Evolutionary conservation across 2,329 filamentous ascomycete genomes (phyloP).

Genomic region (Cladophialophora chaetospira): DNA sequence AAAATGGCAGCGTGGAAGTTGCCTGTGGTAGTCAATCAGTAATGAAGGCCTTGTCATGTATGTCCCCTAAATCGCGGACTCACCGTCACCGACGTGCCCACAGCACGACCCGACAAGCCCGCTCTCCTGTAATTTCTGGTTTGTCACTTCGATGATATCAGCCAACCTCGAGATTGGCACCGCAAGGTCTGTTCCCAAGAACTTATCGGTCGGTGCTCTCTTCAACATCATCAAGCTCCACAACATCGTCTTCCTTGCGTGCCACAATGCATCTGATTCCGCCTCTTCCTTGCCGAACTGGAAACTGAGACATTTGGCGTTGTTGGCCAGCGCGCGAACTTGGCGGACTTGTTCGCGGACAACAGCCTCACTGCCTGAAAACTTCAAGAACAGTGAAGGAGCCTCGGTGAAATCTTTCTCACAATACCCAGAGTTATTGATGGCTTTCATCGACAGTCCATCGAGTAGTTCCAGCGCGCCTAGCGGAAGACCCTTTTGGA

Average conservation of each 20-base stretch:
- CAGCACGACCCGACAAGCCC: conserved; percentile 84
- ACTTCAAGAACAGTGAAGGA: conserved; percentile 84
- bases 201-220: conserved; percentile 63
- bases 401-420: conserved; percentile 62
- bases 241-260: conserved; percentile 77
- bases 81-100: conserved; percentile 88
- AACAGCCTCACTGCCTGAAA: conserved; percentile 59
- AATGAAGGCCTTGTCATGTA: too few relatives aligned
- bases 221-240: conserved; percentile 72
- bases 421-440: conserved; percentile 66
- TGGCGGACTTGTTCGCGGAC: conserved; percentile 77
- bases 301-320: too few relatives aligned
- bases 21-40: too few relatives aligned
- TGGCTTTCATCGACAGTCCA: conserved; percentile 80
- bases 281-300: conserved; percentile 71
- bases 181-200: conserved; percentile 81
- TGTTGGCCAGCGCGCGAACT: too few relatives aligned
- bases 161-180: conserved; percentile 71
- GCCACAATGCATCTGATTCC: conserved; percentile 78
- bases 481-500: conserved; percentile 71
- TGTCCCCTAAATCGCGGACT: too few relatives aligned
- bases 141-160: conserved; percentile 72
- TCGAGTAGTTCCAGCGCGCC: conserved; percentile 85
- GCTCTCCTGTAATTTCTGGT: conserved; percentile 79
- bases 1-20: conserved; percentile 95